Percentiles rank a stretch among this genome's conserved stretches.
Evolutionary conservation across 2,329 filamentous ascomycete species (phyloP).

Genomic region (Cercospora citrullina): DNA sequence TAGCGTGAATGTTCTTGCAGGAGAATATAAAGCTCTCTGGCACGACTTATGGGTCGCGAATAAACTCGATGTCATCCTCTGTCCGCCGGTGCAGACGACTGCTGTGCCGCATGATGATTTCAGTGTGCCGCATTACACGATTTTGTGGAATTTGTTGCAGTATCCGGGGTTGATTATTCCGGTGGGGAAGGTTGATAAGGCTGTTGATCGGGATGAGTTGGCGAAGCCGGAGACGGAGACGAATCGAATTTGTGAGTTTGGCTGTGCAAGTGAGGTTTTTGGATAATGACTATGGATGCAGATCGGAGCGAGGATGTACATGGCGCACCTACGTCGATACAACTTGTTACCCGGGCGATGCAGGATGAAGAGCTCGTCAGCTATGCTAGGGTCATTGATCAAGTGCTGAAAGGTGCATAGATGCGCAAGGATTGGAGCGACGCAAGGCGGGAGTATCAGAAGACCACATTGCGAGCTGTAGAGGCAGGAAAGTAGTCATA

Average conservation of each 20-base stretch:
- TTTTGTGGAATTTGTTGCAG: neutral
- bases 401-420: neutral
- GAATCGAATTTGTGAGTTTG: neutral
- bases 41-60: slow-evolving; percentile 46
- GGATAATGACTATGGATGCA: neutral
- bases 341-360: slow-evolving; percentile 19
- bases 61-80: slow-evolving; percentile 54
- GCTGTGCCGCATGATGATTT: slow-evolving; percentile 56
- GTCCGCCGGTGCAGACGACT: slow-evolving; percentile 51
- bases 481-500: neutral
- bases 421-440: neutral
- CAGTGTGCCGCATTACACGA: slow-evolving; percentile 31
- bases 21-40: slow-evolving; percentile 43
- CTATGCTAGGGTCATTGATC: slow-evolving; percentile 17
- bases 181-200: neutral
- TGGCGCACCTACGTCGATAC: slow-evolving; percentile 22
- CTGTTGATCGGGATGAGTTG: neutral
- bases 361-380: slow-evolving; percentile 24
- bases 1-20: slow-evolving; percentile 45
- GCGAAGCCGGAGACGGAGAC: neutral
- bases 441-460: neutral
- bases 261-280: no score
- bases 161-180: neutral
- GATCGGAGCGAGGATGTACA: slow-evolving; percentile 19
- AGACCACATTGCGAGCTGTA: neutral